These are phyloP conservation scores for Rhizopogon vesiculosus DNA, from an alignment of 768 basidiomycete genomes.

Conservation along the genomic window DNA sequence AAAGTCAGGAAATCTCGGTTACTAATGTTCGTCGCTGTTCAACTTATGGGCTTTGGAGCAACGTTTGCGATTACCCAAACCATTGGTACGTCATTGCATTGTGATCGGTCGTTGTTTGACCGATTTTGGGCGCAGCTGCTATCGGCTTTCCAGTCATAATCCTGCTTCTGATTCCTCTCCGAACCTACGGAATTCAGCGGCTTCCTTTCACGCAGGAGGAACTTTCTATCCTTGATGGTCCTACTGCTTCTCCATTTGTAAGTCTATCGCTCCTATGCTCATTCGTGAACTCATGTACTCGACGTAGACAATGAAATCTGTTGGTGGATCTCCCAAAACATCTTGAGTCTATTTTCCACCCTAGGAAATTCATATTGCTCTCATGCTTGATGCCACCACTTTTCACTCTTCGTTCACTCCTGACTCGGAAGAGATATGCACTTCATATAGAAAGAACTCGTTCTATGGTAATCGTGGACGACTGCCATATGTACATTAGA, in stretches of 20 bases:
- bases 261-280: constrained; percentile 26
- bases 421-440: background rate
- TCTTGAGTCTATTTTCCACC: background rate
- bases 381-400: background rate
- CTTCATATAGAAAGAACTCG: too few relatives aligned
- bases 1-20: constrained; percentile 73
- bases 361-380: background rate
- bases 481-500: too few relatives aligned
- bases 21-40: constrained; percentile 64
- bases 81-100: constrained; percentile 46
- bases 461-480: too few relatives aligned
- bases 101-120: background rate
- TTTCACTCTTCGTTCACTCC: too few relatives aligned
- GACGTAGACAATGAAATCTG: constrained; percentile 39
- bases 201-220: constrained; percentile 77
- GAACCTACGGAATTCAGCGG: constrained; percentile 65
- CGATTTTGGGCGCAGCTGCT: constrained; percentile 47
- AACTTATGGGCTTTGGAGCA: constrained; percentile 79
- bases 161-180: constrained; percentile 73
- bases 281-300: background rate
- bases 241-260: constrained; percentile 84
- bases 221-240: constrained; percentile 80
- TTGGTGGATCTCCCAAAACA: constrained; percentile 26
- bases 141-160: constrained; percentile 92
- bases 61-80: constrained; percentile 93